These are phyloP conservation scores for Pyrenochaeta sp. DNA, from an alignment of 2,329 filamentous ascomycete species.

Conservation along the genomic window DNA sequence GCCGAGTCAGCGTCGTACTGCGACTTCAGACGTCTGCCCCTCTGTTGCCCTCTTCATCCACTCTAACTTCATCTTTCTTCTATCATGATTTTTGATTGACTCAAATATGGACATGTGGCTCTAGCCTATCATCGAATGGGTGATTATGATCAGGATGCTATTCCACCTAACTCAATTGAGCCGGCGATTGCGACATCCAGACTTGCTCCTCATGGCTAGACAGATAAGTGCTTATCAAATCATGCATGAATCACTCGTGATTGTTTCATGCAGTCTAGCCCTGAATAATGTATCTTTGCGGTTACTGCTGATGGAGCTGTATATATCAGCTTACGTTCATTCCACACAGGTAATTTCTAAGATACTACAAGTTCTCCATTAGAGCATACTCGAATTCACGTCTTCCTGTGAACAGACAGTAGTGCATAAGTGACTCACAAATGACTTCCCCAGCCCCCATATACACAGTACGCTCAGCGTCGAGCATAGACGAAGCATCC, in stretches of 20 bases:
- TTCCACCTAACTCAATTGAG: neutral
- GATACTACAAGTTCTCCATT: too few species aligned
- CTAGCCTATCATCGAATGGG: neutral
- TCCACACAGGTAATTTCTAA: neutral
- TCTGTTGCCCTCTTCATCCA: too few species aligned
- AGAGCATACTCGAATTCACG: too few species aligned
- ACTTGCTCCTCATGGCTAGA: neutral
- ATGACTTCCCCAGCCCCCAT: conserved; percentile 5
- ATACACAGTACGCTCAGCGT: conserved; percentile 27
- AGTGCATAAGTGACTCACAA: neutral
- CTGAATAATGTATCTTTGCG: neutral
- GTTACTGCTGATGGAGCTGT: neutral
- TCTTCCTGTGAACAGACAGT: too few species aligned
- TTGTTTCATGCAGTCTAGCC: neutral
- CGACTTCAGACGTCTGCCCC: too few species aligned
- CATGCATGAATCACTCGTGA: neutral
- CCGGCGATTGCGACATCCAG: neutral
- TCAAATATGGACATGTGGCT: too few species aligned
- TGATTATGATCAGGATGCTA: neutral
- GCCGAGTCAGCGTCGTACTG: too few species aligned
- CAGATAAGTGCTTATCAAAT: neutral
- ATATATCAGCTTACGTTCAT: neutral
- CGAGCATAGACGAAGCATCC: conserved; percentile 26
- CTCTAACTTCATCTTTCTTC: neutral
- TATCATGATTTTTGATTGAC: neutral